Evolutionary conservation across 202 grass and related monocot genomes (phyloP).

Genomic region (Miscanthus sacchariflorus): DNA sequence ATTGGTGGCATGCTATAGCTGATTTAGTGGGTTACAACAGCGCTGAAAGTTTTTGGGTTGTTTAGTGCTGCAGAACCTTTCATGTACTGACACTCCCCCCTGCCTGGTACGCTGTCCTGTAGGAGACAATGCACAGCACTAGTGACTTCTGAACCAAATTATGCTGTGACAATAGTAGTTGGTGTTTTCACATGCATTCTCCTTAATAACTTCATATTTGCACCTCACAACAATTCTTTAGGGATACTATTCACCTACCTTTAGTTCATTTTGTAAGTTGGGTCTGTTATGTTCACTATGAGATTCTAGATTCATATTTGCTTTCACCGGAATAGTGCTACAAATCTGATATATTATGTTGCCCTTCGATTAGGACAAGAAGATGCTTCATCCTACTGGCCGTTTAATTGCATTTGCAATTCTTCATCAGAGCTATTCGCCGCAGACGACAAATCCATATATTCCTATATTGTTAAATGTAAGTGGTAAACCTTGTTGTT

Average conservation of each 20-base stretch:
- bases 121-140: background rate
- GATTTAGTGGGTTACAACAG: background rate
- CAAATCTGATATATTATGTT: slow-evolving; percentile 39
- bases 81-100: background rate
- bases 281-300: background rate
- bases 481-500: slow-evolving; percentile 46
- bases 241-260: slow-evolving; percentile 9
- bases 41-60: background rate
- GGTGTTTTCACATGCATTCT: background rate
- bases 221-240: background rate
- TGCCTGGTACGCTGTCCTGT: background rate
- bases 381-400: slow-evolving; percentile 79
- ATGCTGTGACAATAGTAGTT: background rate
- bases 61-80: background rate
- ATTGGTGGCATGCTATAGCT: background rate
- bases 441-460: slow-evolving; percentile 75
- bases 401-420: slow-evolving; percentile 96
- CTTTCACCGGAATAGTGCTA: slow-evolving; percentile 3
- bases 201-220: background rate
- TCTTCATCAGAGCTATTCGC: slow-evolving; percentile 79
- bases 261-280: background rate
- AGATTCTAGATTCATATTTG: slow-evolving; percentile 24
- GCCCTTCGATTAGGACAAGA: slow-evolving; percentile 76
- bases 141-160: background rate
- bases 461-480: slow-evolving; percentile 82